Base-by-base conservation (phyloP, 2,329 filamentous ascomycete genomes). In the Aspergillus quadrilineatus region DNA sequence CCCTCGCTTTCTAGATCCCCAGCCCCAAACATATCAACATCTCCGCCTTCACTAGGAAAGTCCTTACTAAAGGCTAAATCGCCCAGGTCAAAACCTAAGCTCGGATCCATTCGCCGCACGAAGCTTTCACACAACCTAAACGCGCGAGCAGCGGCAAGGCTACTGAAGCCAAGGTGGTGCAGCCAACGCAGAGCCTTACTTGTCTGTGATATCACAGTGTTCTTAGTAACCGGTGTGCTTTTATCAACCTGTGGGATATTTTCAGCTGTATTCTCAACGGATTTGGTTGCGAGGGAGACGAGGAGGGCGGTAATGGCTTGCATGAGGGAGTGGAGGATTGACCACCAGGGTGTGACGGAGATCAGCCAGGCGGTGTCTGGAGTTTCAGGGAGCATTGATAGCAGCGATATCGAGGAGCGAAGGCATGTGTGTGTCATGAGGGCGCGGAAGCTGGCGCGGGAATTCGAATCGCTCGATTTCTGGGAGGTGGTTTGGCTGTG, bases 251-350 rank as follows among this genome's bases (percentile, higher is more conserved):
- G 6, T 6, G 39, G 8, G 39, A 17, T 22, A 6, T 2, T 5
- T 42, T 9, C 22, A 2, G 6, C 4, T 17, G 39, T 14, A 14
- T 47, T 43, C 7, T 44, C 26, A 1, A 63, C 26, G 5, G 56
- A 57, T 17, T 58, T 63, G 37, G 60, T 65, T 0, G 69, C 67
- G 1, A 78, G 57, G n/a, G 71, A 70, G 4, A 78, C 67, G 14
- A 78, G 66, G 12, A 78, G 62, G 6, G 76, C 70, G 0, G 71
- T 74, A 0, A 69, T 73, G 1, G 75, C 72, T 58, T 78, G 76
- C 65, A 78, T 76, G 2, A 78, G 57, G 57, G 69, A 74, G 58
- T 78, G 75, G 0, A 79, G 64, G n/a, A 75, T 65, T 52, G 64
- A 68, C 73, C 75, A 78, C 75, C 74, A 78, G 8, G 75, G 74